phyloP scores from a whole-genome alignment of 2,329 filamentous ascomycete genomes.

The Calonectria henricotiae region DNA sequence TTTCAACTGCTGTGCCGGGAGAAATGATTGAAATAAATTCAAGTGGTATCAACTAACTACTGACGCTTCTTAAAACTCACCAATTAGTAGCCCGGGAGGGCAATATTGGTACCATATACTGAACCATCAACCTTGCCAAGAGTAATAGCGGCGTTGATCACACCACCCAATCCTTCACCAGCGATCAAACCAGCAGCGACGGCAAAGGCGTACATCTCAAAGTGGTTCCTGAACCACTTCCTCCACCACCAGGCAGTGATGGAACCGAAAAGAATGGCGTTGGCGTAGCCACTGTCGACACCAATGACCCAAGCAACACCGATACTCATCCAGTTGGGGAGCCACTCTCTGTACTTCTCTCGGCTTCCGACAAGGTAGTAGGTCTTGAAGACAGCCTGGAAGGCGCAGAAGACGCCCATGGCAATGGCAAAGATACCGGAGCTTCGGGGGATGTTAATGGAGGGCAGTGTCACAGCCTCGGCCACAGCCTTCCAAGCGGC shows the following conservation, averaged over 20 bases:
- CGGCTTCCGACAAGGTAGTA: conserved; percentile 68
- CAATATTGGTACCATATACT: conserved; percentile 45
- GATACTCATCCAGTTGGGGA: conserved; percentile 77
- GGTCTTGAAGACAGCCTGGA: conserved; percentile 70
- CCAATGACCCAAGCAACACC: conserved; percentile 74
- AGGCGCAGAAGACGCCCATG: conserved; percentile 67
- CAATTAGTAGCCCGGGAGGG: conserved; percentile 37
- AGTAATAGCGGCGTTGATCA: conserved; percentile 70
- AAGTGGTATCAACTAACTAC: conserved; percentile 25
- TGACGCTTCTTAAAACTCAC: conserved; percentile 11
- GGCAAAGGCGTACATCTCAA: conserved; percentile 72
- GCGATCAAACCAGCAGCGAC: conserved; percentile 76
- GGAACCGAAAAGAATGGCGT: conserved; percentile 72
- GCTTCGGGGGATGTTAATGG: conserved; percentile 70
- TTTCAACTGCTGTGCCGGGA: neutral
- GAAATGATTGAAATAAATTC: neutral
- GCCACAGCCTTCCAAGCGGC: conserved; percentile 79
- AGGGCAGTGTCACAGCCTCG: conserved; percentile 71
- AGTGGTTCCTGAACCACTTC: conserved; percentile 66
- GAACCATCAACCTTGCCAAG: conserved; percentile 56
- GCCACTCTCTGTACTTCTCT: conserved; percentile 71
- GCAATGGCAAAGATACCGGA: conserved; percentile 72
- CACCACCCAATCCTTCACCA: conserved; percentile 76
- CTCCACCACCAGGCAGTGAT: conserved; percentile 70
- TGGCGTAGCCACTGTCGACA: conserved; percentile 69